phyloP scores from a whole-genome alignment of 2,329 filamentous ascomycete species.

The Stemphylium lycopersici region DNA sequence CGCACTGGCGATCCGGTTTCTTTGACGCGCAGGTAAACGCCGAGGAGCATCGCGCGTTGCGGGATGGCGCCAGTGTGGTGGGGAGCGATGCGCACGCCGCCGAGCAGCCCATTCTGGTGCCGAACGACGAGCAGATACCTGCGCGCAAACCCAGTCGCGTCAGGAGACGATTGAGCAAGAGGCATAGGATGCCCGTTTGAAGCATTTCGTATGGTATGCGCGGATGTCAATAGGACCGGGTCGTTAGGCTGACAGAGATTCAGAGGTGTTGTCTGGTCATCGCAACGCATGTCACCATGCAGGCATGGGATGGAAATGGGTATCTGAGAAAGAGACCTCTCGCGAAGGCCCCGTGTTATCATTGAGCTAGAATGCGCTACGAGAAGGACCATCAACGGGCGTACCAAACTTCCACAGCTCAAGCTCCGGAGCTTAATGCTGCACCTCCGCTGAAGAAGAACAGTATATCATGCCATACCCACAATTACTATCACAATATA shows the following conservation, averaged over 20 bases:
- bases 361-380: too few species aligned
- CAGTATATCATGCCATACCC: background rate
- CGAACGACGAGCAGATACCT: conserved; percentile 13
- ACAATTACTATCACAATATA: background rate
- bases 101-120: conserved; percentile 25
- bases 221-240: background rate
- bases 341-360: too few species aligned
- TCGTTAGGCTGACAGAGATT: background rate
- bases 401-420: too few species aligned
- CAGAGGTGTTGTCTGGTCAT: background rate
- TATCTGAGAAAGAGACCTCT: too few species aligned
- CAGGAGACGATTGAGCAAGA: conserved; percentile 28
- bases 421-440: too few species aligned
- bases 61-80: conserved; percentile 28
- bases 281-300: too few species aligned
- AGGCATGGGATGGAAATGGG: too few species aligned
- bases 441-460: background rate
- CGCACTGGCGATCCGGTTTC: conserved; percentile 14
- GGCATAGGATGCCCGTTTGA: conserved; percentile 25
- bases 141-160: conserved; percentile 10
- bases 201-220: background rate
- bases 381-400: too few species aligned
- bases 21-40: conserved; percentile 18
- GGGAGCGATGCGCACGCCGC: conserved; percentile 19
- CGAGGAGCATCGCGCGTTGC: conserved; percentile 14